A percentile compares a stretch with the other conserved stretches of the same genome.
Conservation (phyloP, 1,284 basidiomycete genomes). For the Microbotryum violaceum region DNA sequence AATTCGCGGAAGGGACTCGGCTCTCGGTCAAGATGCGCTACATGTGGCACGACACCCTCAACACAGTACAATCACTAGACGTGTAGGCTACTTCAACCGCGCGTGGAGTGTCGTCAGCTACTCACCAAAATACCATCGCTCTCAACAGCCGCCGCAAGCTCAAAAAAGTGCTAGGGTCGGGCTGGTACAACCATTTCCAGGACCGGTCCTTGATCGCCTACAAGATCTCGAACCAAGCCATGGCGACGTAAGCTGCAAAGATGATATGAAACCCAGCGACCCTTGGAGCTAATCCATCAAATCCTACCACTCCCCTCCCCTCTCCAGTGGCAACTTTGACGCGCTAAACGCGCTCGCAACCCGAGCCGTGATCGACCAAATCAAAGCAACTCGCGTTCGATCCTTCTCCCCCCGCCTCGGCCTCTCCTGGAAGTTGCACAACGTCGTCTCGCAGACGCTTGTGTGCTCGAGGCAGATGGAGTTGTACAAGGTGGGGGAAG, state of each 20-base stretch:
- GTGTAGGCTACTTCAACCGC: constrained; percentile 7
- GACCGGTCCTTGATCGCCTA: constrained; percentile 17
- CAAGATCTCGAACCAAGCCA: constrained; percentile 20
- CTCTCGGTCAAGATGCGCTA: neutral
- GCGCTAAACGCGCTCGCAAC: constrained; percentile 13
- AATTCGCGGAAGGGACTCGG: neutral
- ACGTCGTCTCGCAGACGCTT: constrained; percentile 13
- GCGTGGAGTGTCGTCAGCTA: no score
- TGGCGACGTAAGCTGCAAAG: constrained; percentile 15
- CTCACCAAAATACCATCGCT: no score
- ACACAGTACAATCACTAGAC: constrained; percentile 7
- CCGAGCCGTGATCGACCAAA: constrained; percentile 13
- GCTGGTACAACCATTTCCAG: constrained; percentile 19
- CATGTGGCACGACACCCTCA: constrained; percentile 4
- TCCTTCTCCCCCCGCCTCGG: constrained; percentile 15
- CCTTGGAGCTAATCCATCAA: no score
- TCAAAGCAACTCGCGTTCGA: constrained; percentile 9
- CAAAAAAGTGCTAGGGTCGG: constrained; percentile 15
- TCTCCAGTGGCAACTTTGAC: constrained; percentile 23
- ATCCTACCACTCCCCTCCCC: neutral
- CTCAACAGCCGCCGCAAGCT: no score
- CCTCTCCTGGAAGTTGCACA: constrained; percentile 30
- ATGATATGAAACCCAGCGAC: neutral
- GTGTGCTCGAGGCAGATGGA: constrained; percentile 29
- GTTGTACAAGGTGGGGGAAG: constrained; percentile 27